phyloP scores from a whole-genome alignment of 495 filamentous ascomycete species.

The Talaromyces wortmannii region DNA sequence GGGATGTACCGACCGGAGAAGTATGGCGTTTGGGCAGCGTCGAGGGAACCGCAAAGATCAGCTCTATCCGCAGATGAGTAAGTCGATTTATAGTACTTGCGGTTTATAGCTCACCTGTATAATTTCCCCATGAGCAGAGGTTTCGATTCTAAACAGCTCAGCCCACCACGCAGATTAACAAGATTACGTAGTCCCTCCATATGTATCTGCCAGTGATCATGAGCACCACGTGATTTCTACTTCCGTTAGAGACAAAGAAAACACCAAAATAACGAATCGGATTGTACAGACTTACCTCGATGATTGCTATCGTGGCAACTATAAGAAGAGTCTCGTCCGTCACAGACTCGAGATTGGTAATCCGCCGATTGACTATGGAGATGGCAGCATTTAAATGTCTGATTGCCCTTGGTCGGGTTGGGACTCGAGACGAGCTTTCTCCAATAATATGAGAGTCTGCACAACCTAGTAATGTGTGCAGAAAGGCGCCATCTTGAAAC shows the following conservation, averaged over 20 bases:
- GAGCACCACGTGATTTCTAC: not conserved
- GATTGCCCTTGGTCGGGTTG: not conserved
- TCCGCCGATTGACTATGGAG: not conserved
- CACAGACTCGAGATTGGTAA: not conserved
- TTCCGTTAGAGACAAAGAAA: not conserved
- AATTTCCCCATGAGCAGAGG: conserved; percentile 21
- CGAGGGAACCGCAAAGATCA: conserved; percentile 1
- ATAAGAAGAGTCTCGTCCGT: not conserved
- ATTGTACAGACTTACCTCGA: not conserved
- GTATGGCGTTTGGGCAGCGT: not conserved
- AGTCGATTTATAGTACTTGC: not conserved
- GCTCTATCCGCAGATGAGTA: not conserved
- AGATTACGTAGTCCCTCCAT: conserved; percentile 25
- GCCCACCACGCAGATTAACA: conserved; percentile 26
- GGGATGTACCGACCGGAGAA: not conserved
- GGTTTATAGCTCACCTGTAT: conserved; percentile 11
- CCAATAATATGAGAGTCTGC: not conserved
- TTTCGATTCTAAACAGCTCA: conserved; percentile 13
- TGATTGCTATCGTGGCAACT: not conserved
- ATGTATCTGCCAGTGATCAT: conserved; percentile 12
- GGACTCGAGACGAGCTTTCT: not conserved
- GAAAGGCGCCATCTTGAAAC: not conserved
- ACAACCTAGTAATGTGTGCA: not conserved
- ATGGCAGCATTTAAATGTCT: not conserved
- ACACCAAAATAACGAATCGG: not conserved